Evolutionary conservation across 495 filamentous ascomycete genomes (phyloP).

Genomic region (Talaromyces ruber): DNA sequence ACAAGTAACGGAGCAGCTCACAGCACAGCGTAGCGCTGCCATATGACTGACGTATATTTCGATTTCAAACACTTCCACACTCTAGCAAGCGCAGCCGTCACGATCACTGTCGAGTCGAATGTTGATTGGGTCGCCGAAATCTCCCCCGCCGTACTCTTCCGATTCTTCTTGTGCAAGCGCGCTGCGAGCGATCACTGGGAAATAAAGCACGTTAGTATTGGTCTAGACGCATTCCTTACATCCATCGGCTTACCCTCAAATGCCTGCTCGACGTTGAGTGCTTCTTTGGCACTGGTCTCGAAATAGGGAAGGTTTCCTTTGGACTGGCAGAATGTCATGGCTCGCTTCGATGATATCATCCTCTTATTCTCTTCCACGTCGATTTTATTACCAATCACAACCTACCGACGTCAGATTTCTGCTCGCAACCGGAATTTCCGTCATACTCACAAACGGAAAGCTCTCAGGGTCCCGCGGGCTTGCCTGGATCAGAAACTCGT

Average conservation of each 20-base stretch:
- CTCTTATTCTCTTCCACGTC: slow-evolving; percentile 97
- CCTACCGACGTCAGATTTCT: slow-evolving; percentile 32
- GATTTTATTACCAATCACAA: slow-evolving; percentile 97
- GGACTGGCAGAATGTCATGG: slow-evolving; percentile 94
- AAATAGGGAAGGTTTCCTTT: slow-evolving; percentile 98
- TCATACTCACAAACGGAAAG: slow-evolving; percentile 84
- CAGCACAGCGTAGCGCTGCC: background rate
- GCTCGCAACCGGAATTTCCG: slow-evolving; percentile 5
- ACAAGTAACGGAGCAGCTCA: background rate
- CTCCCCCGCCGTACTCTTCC: slow-evolving; percentile 79
- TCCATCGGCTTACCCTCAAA: slow-evolving; percentile 68
- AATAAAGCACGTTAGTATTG: slow-evolving; percentile 5
- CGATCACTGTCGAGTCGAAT: slow-evolving; percentile 88
- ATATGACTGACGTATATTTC: background rate
- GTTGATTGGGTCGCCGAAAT: slow-evolving; percentile 95
- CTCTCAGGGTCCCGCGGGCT: slow-evolving; percentile 93
- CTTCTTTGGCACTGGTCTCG: slow-evolving; percentile 98
- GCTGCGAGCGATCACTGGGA: slow-evolving; percentile 86
- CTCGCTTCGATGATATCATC: slow-evolving; percentile 89
- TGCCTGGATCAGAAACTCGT: slow-evolving; percentile 97
- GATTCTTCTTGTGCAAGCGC: slow-evolving; percentile 94
- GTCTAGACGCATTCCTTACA: background rate
- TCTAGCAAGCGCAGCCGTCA: slow-evolving; percentile 84
- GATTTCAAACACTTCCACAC: background rate
- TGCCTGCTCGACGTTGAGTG: slow-evolving; percentile 94